These are phyloP conservation scores for Aspergillus terreus DNA, from an alignment of 2,329 filamentous ascomycete genomes.

Conservation along the genomic window DNA sequence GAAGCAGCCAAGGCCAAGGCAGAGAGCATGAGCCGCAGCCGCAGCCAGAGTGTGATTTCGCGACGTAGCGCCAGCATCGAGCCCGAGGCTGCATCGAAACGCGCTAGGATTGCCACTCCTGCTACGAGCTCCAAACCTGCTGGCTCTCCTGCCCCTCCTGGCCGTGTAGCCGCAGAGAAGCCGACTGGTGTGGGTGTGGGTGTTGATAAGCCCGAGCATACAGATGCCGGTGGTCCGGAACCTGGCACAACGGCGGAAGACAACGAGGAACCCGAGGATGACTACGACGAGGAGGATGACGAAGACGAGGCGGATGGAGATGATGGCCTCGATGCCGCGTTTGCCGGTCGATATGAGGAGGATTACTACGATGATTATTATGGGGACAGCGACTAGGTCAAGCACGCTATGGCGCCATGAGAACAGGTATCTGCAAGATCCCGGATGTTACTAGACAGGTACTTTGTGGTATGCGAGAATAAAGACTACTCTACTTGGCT, in stretches of 20 bases:
- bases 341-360: constrained; percentile 33
- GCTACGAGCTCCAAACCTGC: constrained; percentile 13
- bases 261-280: constrained; percentile 19
- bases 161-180: background rate
- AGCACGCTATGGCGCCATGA: background rate
- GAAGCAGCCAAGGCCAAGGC: constrained; percentile 25
- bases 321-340: constrained; percentile 33
- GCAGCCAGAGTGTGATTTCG: constrained; percentile 32
- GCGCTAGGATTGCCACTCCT: constrained; percentile 14
- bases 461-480: background rate
- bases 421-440: too few relatives aligned
- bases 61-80: constrained; percentile 27
- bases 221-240: constrained; percentile 7
- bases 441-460: background rate
- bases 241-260: constrained; percentile 14
- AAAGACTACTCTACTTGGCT: background rate
- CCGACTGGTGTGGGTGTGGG: background rate
- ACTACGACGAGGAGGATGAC: constrained; percentile 34
- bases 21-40: constrained; percentile 28
- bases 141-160: constrained; percentile 6
- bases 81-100: constrained; percentile 17
- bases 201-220: background rate
- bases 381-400: constrained; percentile 23
- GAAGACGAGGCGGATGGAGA: constrained; percentile 31
- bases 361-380: constrained; percentile 31